Conservation (phyloP, 73 alveolate genomes). For the Blepharisma stoltei region DNA sequence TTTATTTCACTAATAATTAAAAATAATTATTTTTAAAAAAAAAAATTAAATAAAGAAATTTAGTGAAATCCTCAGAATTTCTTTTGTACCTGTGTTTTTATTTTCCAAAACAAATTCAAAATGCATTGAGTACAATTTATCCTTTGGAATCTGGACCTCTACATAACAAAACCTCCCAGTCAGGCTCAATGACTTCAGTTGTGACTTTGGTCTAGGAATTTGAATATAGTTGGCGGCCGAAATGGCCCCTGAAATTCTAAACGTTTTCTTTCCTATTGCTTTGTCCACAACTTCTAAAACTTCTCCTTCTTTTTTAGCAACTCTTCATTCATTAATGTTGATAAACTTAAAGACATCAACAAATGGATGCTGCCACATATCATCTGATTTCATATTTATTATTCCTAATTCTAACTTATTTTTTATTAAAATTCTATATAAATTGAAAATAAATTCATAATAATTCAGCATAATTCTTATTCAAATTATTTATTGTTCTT, state of each 20-base stretch:
- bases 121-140: slow-evolving; percentile 74
- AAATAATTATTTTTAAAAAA: no score
- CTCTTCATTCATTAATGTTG: slow-evolving; percentile 52
- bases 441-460: no score
- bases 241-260: slow-evolving; percentile 68
- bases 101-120: slow-evolving; percentile 63
- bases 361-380: slow-evolving; percentile 70
- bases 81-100: slow-evolving; percentile 46
- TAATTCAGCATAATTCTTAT: no score
- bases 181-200: slow-evolving; percentile 55
- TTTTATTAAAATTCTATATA: no score
- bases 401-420: no score
- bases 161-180: slow-evolving; percentile 74
- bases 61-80: slow-evolving; percentile 55
- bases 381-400: neutral
- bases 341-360: slow-evolving; percentile 68
- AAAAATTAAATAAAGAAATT: no score
- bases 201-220: slow-evolving; percentile 69
- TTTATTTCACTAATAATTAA: no score
- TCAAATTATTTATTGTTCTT: no score
- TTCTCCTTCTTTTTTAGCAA: slow-evolving; percentile 56
- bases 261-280: slow-evolving; percentile 79
- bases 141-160: slow-evolving; percentile 53
- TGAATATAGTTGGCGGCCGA: slow-evolving; percentile 79
- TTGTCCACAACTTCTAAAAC: slow-evolving; percentile 67